Conservation (phyloP, 305 asterid genomes). For the Fraxinus xanthoxyloides region DNA sequence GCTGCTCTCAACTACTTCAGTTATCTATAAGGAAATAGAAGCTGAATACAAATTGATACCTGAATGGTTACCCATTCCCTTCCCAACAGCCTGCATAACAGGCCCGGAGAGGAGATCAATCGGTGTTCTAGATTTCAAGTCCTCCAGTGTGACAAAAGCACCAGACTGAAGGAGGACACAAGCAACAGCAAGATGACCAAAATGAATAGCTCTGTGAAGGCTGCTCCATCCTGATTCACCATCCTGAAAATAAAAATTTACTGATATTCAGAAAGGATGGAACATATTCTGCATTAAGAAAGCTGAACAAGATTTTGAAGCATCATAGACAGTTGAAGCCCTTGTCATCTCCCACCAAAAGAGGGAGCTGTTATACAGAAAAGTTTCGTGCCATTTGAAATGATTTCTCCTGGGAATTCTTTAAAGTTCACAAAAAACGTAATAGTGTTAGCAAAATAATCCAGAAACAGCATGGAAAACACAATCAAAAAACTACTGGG, state of each 20-base stretch:
- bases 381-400: background rate
- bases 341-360: slow-evolving; percentile 22
- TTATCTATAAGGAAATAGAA: background rate
- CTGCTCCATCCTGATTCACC: slow-evolving; percentile 99
- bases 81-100: slow-evolving; percentile 61
- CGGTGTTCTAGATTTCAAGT: slow-evolving; percentile 76
- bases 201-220: slow-evolving; percentile 94
- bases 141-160: slow-evolving; percentile 76
- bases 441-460: background rate
- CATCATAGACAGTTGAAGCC: slow-evolving; percentile 13
- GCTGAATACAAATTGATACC: slow-evolving; percentile 35
- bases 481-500: slow-evolving; percentile 2
- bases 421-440: background rate
- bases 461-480: background rate
- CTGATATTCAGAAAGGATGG: slow-evolving; percentile 9
- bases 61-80: slow-evolving; percentile 37
- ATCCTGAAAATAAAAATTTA: slow-evolving; percentile 50
- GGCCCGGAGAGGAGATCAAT: slow-evolving; percentile 95
- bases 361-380: slow-evolving; percentile 14
- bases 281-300: slow-evolving; percentile 15
- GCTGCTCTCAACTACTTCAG: slow-evolving; percentile 17
- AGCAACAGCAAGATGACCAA: slow-evolving; percentile 92
- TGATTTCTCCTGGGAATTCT: background rate
- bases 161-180: slow-evolving; percentile 78
- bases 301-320: slow-evolving; percentile 11